Base-by-base conservation (phyloP, 208 protist genomes). In the Zelonia costaricensis region DNA sequence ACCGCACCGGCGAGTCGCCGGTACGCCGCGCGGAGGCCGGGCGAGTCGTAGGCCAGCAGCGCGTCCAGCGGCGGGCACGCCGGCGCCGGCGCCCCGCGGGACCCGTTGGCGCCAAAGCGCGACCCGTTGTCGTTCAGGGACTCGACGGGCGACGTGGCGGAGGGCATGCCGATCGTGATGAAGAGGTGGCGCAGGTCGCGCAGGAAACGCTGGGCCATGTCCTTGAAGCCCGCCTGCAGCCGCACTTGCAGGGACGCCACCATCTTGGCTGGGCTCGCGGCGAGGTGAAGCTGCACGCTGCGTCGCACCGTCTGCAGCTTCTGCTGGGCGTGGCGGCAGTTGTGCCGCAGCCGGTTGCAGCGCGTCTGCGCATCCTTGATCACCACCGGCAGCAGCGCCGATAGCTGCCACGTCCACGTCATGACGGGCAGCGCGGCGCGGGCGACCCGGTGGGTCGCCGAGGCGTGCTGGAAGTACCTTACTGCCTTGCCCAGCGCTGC, bases 361-460 rank as follows among this genome's bases (percentile, higher is more conserved):
- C 57, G 66, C 51, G 27, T 25, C 33, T 61, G 51, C 0, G 45
- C 31, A 18, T 65, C 66, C 15, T 36, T 49, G 10, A 66, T 25
- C 2, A 65, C n/a, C 15, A 27, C 31, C 49, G 66, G 77, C 36
- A 94, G 53, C 45, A 76, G 20, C 28, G 62, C 49, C 13, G 31
- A 13, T 3, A 94, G 51, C 64, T 94, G 84, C 28, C 55, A 68
- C 13, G 75, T 70, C 82, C 84, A 94, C 53, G 78, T 47, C 59
- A 81, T 76, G 27, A 94, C 45, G 25, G 71, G 79, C 23, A 88
- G 39, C 13, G 77, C 77, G 9, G 59, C 40, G 20, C 74, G 52
- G 1, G 74, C 73, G 9, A 80, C 35, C 22, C 75, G 55, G 35
- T 82, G 71, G 3, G 33, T 48, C 8, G 52, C 12, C 16, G 78